Evolutionary conservation across 164 flowering plant genomes (phyloP).

Genomic region (Magnolia sinica): DNA sequence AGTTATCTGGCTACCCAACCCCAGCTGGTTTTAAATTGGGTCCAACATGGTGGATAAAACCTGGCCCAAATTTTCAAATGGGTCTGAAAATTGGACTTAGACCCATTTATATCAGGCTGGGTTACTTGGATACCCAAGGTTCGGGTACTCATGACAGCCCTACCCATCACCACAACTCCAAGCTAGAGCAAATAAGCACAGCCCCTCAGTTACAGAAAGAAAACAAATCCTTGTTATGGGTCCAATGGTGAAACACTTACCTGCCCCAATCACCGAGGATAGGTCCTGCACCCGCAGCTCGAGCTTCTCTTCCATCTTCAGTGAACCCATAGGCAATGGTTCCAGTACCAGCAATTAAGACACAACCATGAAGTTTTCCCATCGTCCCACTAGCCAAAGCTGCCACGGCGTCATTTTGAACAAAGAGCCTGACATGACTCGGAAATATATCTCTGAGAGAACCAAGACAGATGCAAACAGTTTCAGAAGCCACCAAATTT

Average conservation of each 20-base stretch:
- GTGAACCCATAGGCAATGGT: conserved; percentile 82
- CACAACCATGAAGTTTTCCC: conserved; percentile 98
- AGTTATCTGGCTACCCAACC: too few species aligned
- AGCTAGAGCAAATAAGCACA: neutral
- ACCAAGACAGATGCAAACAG: neutral
- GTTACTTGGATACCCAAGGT: too few species aligned
- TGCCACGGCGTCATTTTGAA: conserved; percentile 93
- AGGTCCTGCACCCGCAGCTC: conserved; percentile 99
- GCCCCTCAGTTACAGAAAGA: neutral
- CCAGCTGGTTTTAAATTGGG: too few species aligned
- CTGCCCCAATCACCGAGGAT: conserved; percentile 98
- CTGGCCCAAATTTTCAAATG: neutral
- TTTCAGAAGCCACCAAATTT: neutral
- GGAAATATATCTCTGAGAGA: conserved; percentile 70
- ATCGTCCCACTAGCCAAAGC: conserved; percentile 93
- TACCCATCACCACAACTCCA: neutral
- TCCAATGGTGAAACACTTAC: conserved; percentile 26
- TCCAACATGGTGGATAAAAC: neutral
- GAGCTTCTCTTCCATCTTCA: conserved; percentile 89
- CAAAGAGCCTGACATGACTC: conserved; percentile 58
- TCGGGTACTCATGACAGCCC: too few species aligned
- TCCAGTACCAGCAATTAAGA: conserved; percentile 93
- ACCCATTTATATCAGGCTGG: too few species aligned
- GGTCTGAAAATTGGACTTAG: neutral
- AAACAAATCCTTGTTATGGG: neutral